A percentile compares a stretch with the other conserved stretches of the same genome.
Evolutionary conservation across 1,284 basidiomycete genomes (phyloP).

Genomic region (Butyriboletus appendiculatus): DNA sequence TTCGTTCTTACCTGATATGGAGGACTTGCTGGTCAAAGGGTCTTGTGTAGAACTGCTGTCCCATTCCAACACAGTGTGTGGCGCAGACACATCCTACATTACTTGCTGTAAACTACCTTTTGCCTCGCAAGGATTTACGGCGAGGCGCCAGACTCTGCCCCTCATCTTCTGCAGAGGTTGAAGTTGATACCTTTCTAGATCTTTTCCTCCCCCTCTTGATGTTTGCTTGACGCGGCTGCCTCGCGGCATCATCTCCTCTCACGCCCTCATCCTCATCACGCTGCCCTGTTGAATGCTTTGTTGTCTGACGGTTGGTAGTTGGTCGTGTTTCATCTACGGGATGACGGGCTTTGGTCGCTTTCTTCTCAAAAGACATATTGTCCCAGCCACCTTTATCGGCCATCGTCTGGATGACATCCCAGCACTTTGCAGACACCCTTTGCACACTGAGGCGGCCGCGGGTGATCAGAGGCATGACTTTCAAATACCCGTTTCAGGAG

Average conservation of each 20-base stretch:
- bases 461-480: constrained; percentile 80
- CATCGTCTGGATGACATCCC: constrained; percentile 64
- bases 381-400: constrained; percentile 78
- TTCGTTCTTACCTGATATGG: neutral
- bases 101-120: constrained; percentile 3
- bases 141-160: constrained; percentile 7
- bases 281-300: constrained; percentile 74
- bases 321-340: constrained; percentile 60
- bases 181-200: constrained; percentile 17
- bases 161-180: constrained; percentile 5
- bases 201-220: constrained; percentile 24
- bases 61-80: too few species aligned
- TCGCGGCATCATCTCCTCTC: constrained; percentile 63
- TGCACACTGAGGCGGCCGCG: constrained; percentile 90
- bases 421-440: constrained; percentile 71
- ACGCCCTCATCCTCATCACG: constrained; percentile 53
- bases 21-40: neutral
- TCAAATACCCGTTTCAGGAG: constrained; percentile 7
- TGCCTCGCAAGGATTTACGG: constrained; percentile 26
- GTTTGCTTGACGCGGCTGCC: constrained; percentile 47
- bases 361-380: constrained; percentile 39
- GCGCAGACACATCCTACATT: neutral
- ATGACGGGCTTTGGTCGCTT: constrained; percentile 69
- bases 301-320: constrained; percentile 54
- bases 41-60: too few species aligned